Base-by-base conservation (phyloP, 345 rosid genomes). In the Boechera stricta region DNA sequence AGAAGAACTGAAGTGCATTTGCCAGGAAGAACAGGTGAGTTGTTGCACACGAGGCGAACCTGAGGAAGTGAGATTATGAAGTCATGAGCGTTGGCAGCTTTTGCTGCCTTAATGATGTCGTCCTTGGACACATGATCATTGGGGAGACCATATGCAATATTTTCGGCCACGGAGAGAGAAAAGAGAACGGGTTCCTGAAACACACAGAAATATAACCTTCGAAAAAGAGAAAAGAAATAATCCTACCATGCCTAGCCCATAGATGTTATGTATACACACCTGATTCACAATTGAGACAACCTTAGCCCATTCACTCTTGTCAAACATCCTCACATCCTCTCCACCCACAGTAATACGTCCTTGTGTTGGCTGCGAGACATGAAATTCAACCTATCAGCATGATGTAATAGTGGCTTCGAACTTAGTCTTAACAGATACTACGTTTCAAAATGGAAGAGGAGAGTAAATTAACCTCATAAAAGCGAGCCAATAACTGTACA, bases 121-220 rank as follows among this genome's bases (percentile, higher is more conserved):
- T 92, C 91, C 82, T 91, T 90, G 63, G 97, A 94, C 59, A 94
- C 97, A 28, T 86, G 64, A 62, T 86, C 92, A 81, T 94, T 95
- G 5, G 98, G 98, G 77, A 90, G 97, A 72, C 98, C 98, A 81
- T 94, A 94, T 33, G 97, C 98, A 73, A 94, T 91, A 75, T 94
- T 94, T 82, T 91, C 98, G 57, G 95, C 98, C 70, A 94, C 92
- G 31, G 98, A 90, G 38, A 87, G 84, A 15, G 97, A 90, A 72
- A 94, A 94, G 66, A 94, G 98, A 69, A 90, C 92, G 29, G 97
- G 98, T 82, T 94, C 98, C 98, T 89, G 85, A 58, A 80, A 31
- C 69, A 57, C 29, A 54, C 24, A 75, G 5, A 71, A 57, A 61
- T 64, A 8, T 10, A 51, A 74, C 53, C 8, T 24, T 65, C 32